A percentile compares a stretch with the other conserved stretches of the same genome.
Conservation (phyloP, 148 eudicot genomes). For the Heliosperma pusillum region DNA sequence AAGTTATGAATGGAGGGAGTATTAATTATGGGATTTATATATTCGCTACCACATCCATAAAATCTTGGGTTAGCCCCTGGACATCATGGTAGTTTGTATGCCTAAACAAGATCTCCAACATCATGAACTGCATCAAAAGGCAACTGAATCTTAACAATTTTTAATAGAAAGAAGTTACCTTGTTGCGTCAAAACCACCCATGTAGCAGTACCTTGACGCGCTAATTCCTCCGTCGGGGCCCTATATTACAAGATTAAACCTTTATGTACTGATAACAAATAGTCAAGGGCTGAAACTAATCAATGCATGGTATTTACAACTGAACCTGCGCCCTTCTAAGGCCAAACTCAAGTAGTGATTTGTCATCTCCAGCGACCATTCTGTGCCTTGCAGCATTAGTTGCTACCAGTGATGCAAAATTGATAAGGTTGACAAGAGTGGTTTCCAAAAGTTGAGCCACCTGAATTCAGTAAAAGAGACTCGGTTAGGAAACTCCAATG, state of each 20-base stretch:
- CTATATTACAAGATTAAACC: slow-evolving; percentile 33
- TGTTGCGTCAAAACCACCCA: slow-evolving; percentile 99
- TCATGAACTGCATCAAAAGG: slow-evolving; percentile 4
- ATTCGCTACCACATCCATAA: too few species aligned
- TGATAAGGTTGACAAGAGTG: slow-evolving; percentile 86
- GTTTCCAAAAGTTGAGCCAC: slow-evolving; percentile 94
- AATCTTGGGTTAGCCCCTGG: too few species aligned
- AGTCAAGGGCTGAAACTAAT: slow-evolving; percentile 1
- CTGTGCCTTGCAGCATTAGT: slow-evolving; percentile 99
- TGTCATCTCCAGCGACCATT: slow-evolving; percentile 85
- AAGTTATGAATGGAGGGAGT: too few species aligned
- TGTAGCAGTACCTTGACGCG: slow-evolving; percentile 87
- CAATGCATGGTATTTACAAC: slow-evolving; percentile 9
- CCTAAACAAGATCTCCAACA: neutral
- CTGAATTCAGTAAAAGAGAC: slow-evolving; percentile 35
- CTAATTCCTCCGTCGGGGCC: slow-evolving; percentile 97
- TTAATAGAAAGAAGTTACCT: slow-evolving; percentile 40
- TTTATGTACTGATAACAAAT: neutral
- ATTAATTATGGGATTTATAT: too few species aligned
- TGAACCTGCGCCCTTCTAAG: slow-evolving; percentile 92
- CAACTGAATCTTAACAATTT: neutral
- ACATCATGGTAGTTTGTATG: neutral
- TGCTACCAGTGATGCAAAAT: slow-evolving; percentile 87
- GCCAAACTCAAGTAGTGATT: slow-evolving; percentile 88
- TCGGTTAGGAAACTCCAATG: neutral